Percentiles rank a stretch among this genome's conserved stretches.
Conservation (phyloP, 257 asterid species). For the Salvia hispanica region DNA sequence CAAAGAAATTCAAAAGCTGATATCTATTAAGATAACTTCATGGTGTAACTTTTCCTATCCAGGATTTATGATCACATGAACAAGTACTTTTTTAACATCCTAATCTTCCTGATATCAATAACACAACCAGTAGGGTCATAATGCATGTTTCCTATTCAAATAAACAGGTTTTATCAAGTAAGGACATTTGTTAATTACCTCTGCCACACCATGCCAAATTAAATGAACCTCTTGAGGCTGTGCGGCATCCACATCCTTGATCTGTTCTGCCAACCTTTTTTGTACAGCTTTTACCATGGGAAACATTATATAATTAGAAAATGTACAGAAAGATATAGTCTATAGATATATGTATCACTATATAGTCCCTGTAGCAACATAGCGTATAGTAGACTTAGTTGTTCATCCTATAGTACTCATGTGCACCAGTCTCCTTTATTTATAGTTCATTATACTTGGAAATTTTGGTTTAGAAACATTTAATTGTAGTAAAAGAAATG, state of each 20-base stretch:
- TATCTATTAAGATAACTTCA: background rate
- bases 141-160: background rate
- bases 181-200: constrained; percentile 49
- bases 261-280: constrained; percentile 63
- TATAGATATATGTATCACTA: constrained; percentile 2
- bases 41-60: constrained; percentile 7
- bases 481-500: no score
- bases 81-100: background rate
- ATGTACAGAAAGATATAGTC: background rate
- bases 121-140: constrained; percentile 8
- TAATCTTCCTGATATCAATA: constrained; percentile 13
- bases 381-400: no score
- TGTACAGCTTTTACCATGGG: constrained; percentile 60
- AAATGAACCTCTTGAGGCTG: constrained; percentile 66
- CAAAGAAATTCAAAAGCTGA: background rate
- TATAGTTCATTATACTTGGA: background rate
- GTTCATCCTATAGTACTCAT: background rate
- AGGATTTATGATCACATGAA: background rate
- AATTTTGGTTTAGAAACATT: background rate
- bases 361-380: no score
- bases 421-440: background rate
- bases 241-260: constrained; percentile 71
- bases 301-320: constrained; percentile 33
- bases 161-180: background rate
- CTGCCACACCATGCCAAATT: constrained; percentile 87